A percentile compares a stretch with the other conserved stretches of the same genome.
These are phyloP conservation scores for Arthrobotrys iridis DNA, from an alignment of 2,329 filamentous ascomycete genomes.

Conservation along the genomic window DNA sequence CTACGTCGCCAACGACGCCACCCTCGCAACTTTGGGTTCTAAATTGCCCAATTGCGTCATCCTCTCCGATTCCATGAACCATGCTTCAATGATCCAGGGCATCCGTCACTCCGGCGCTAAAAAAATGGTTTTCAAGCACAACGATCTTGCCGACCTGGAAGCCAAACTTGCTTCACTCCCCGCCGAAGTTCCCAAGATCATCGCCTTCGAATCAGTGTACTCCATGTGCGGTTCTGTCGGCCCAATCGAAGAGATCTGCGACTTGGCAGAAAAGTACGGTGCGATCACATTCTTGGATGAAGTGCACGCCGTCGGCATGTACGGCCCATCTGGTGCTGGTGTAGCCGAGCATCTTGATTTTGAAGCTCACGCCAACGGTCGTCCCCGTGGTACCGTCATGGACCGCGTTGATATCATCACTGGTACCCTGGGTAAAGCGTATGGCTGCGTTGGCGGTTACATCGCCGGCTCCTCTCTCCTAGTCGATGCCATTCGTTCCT, in stretches of 20 bases:
- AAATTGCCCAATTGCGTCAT: constrained; percentile 97
- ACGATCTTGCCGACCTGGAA: constrained; percentile 92
- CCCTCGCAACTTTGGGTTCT: constrained; percentile 93
- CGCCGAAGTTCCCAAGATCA: constrained; percentile 89
- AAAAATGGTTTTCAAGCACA: constrained; percentile 99
- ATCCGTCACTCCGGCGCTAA: constrained; percentile 96
- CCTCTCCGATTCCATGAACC: constrained; percentile 95
- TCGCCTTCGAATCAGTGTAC: constrained; percentile 98
- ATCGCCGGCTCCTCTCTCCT: constrained; percentile 88
- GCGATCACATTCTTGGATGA: constrained; percentile 97
- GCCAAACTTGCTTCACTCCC: constrained; percentile 89
- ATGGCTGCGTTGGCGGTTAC: constrained; percentile 96
- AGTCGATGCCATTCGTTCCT: constrained; percentile 90
- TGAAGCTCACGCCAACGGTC: constrained; percentile 80
- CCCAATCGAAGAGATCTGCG: constrained; percentile 94
- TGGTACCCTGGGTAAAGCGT: constrained; percentile 95
- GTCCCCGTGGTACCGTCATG: constrained; percentile 84
- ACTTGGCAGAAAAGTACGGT: constrained; percentile 96
- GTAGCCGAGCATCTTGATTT: constrained; percentile 98
- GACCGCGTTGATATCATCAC: constrained; percentile 98
- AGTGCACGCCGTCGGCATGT: constrained; percentile 99
- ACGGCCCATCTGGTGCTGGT: constrained; percentile 92
- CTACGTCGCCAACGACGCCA: constrained; percentile 98
- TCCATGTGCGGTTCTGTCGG: constrained; percentile 99
- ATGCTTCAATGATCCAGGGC: constrained; percentile 99